Evolutionary conservation across 805 yeast species (phyloP), one percentile per base, ranked within the genome.

Genomic region (Metschnikowia koreensis): DNA sequence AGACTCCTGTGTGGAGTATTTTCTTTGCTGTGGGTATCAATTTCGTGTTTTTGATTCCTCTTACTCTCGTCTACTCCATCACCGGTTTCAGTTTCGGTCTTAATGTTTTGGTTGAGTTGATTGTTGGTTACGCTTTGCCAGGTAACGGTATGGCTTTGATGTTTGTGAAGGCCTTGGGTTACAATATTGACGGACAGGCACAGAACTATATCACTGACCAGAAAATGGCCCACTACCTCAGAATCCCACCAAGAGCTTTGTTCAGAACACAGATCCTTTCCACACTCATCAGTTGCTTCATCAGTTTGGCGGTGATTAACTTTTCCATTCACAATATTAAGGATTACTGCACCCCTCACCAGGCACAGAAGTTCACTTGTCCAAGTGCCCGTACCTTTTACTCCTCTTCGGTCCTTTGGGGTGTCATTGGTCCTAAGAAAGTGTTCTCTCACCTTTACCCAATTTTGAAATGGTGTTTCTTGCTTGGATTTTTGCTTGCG

Each of bases 121-220:
- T 73, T 46, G 55, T 71, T 51, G 77, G 77, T 55, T 73, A 73
- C 64, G 70, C 73, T 69, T 52, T 73, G 46, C 77, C 77, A 54
- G 81, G 81, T 54, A 75, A 74, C 59, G 80, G 80, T 46, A 54
- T 74, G 53, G 79, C 78, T 26, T 73, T 71, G 70, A 70, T 77
- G 76, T 70, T 75, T 54, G 68, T 76, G 66, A 74, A 77, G 60
- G 73, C 77, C 27, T 76, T 65, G 52, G 80, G 80, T 42, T 77
- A 72, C 64, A 77, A 76, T 60, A 71, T 79, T 44, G 74, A 72
- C 59, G 69, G 67, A 50, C 81, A 77, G 61, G 81, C 79, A 12
- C 70, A 76, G 48, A 64, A 71, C 28, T 73, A 69, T 63, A 77
- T 82, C 47, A 74, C 80, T 57, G 77, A 73, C 60, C 69, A 71